Conservation (phyloP, 441 rosid genomes). For the Adansonia gregorii region DNA sequence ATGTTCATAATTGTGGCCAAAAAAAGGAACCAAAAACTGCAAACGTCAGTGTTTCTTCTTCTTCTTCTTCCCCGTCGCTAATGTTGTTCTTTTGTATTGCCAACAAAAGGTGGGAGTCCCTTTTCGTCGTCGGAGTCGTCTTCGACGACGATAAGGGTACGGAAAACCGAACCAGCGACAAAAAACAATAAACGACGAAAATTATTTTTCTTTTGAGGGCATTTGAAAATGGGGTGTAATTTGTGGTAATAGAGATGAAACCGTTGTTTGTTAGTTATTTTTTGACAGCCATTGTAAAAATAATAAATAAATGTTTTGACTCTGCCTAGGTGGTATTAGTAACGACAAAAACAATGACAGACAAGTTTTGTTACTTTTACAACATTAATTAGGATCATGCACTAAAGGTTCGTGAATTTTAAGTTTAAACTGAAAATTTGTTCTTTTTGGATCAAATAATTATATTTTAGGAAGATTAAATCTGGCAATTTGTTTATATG, state of each 20-base stretch:
- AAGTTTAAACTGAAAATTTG: too few species aligned
- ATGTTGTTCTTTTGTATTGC: not conserved
- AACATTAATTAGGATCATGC: not conserved
- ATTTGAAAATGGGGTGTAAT: not conserved
- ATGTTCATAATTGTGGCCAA: conserved; percentile 39
- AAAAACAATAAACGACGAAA: too few species aligned
- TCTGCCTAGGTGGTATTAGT: not conserved
- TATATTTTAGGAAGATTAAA: too few species aligned
- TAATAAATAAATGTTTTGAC: not conserved
- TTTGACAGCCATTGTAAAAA: not conserved
- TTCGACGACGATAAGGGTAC: not conserved
- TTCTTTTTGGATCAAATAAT: too few species aligned
- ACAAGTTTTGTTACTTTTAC: not conserved
- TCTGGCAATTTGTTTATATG: too few species aligned
- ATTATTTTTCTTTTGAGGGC: too few species aligned
- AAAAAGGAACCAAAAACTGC: conserved; percentile 25
- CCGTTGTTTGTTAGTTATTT: conserved; percentile 20
- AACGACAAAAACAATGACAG: too few species aligned
- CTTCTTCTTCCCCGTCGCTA: not conserved
- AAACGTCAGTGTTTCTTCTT: too few species aligned
- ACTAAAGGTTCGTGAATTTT: not conserved
- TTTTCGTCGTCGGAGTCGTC: not conserved
- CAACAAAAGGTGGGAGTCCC: not conserved
- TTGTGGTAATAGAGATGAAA: conserved; percentile 16
- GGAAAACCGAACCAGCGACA: conserved; percentile 9